phyloP scores from a whole-genome alignment of 73 alveolate species.

The Paramecium octaurelia region DNA sequence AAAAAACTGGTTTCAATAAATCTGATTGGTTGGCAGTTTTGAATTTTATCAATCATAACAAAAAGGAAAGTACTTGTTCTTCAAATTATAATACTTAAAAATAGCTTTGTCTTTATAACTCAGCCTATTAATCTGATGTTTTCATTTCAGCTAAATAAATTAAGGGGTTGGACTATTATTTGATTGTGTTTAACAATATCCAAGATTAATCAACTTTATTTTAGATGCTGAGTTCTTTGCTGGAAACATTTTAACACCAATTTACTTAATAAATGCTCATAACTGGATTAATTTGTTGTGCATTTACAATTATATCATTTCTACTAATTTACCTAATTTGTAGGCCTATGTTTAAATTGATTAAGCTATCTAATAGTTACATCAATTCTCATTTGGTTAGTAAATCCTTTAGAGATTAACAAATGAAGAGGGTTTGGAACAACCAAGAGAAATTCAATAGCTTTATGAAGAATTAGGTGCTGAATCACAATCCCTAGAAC shows the following conservation, averaged over 20 bases:
- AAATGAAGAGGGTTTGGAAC: not conserved
- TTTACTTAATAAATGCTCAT: not conserved
- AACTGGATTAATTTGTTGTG: not conserved
- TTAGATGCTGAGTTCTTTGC: not conserved
- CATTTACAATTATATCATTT: not conserved
- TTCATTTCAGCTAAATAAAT: not conserved
- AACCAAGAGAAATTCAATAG: not conserved
- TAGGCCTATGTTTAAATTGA: not conserved
- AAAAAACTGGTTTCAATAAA: not conserved
- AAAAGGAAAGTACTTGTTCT: not conserved
- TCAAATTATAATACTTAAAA: not conserved
- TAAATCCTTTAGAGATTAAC: not conserved
- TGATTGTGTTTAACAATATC: not conserved
- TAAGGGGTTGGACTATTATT: not conserved
- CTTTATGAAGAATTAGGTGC: not conserved
- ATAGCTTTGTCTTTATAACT: not conserved
- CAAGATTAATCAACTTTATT: not conserved
- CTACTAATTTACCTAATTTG: not conserved
- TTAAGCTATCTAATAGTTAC: not conserved
- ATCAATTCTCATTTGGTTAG: not conserved
- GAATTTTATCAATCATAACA: not conserved
- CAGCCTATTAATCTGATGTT: not conserved
- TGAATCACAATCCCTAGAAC: not conserved
- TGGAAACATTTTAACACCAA: not conserved
- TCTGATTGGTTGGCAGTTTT: not conserved